These are phyloP conservation scores for Fusarium sulawesiense DNA, from an alignment of 2,329 filamentous ascomycete genomes.

Conservation along the genomic window DNA sequence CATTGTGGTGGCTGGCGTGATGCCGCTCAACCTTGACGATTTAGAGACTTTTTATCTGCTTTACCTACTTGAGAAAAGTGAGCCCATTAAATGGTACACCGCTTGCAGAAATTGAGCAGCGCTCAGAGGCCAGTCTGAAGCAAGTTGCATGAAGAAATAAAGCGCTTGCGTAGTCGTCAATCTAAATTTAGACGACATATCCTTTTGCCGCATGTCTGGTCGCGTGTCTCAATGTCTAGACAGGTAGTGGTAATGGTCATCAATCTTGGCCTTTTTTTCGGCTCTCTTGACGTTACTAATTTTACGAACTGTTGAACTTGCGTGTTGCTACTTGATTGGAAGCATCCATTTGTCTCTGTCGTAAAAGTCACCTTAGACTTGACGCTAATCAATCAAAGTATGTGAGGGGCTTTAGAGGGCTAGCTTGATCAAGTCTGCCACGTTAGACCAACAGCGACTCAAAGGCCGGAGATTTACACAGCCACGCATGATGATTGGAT, in stretches of 20 bases:
- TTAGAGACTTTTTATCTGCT: neutral
- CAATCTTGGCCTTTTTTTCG: neutral
- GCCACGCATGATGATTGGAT: neutral
- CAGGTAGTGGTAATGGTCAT: neutral
- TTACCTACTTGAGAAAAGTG: neutral
- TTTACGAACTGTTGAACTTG: neutral
- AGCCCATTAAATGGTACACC: neutral
- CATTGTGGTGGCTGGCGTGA: constrained; percentile 37
- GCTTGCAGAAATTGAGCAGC: neutral
- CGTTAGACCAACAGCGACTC: neutral
- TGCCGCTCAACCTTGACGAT: constrained; percentile 14
- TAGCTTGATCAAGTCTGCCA: neutral
- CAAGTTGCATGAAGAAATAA: neutral
- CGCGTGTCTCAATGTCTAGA: neutral
- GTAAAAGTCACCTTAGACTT: neutral
- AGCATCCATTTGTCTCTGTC: neutral
- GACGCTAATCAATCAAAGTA: neutral
- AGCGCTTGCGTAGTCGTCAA: neutral
- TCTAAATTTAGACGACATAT: neutral
- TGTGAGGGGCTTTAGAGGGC: neutral
- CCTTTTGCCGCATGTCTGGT: neutral
- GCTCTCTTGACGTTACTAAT: neutral
- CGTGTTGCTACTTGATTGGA: neutral
- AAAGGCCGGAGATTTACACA: neutral
- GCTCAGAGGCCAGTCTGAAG: neutral